phyloP scores from a whole-genome alignment of 2,329 filamentous ascomycete species.

The Emericellopsis cladophorae region DNA sequence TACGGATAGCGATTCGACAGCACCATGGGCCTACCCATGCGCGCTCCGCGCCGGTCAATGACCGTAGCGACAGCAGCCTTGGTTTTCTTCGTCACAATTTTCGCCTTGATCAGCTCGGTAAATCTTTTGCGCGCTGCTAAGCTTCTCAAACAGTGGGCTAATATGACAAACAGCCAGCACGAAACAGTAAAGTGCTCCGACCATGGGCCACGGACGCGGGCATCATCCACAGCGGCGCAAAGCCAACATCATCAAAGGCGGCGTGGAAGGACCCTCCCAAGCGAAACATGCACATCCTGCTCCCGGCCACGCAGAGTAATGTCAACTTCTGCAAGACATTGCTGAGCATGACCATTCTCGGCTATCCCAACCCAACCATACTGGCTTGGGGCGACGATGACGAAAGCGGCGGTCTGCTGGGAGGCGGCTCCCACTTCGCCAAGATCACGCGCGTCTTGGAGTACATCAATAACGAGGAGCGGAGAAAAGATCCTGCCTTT shows the following conservation, averaged over 20 bases:
- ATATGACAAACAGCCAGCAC: neutral
- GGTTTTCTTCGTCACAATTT: neutral
- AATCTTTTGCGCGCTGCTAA: neutral
- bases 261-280: neutral
- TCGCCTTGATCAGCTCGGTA: neutral
- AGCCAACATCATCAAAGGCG: neutral
- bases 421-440: constrained; percentile 14
- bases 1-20: too few relatives aligned
- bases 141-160: neutral
- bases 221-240: neutral
- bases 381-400: constrained; percentile 12
- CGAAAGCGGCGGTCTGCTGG: constrained; percentile 6
- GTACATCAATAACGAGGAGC: constrained; percentile 11
- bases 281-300: constrained; percentile 10
- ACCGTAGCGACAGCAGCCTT: neutral
- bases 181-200: neutral
- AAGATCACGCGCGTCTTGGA: constrained; percentile 14
- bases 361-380: constrained; percentile 14
- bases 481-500: constrained; percentile 7
- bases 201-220: neutral
- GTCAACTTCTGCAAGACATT: constrained; percentile 17
- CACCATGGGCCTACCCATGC: too few relatives aligned
- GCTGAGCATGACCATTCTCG: constrained; percentile 12
- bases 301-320: constrained; percentile 12
- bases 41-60: too few relatives aligned